Conservation (phyloP, 148 eudicot genomes). For the Silene uniflora region DNA sequence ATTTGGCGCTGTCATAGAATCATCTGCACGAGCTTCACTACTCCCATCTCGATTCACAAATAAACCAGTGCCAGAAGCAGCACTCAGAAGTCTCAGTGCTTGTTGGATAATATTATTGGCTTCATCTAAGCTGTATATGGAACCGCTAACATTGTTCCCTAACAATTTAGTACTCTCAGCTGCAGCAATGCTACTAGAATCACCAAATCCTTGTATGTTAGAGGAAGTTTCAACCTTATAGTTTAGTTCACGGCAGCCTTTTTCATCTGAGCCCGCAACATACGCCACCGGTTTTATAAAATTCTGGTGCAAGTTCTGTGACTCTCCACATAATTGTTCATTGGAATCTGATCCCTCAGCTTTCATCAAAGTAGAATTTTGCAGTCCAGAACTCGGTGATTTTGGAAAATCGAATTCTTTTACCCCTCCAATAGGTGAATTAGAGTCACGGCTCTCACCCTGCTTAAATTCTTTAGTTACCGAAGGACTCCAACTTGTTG, state of each 20-base stretch:
- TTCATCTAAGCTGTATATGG: constrained; percentile 17
- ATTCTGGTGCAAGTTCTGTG: constrained; percentile 17
- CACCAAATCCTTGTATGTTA: constrained; percentile 13
- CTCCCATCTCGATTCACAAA: constrained; percentile 22
- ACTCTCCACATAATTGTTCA: constrained; percentile 15
- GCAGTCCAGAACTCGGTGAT: constrained; percentile 7
- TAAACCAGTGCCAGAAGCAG: constrained; percentile 28
- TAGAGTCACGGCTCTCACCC: constrained; percentile 7
- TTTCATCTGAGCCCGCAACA: constrained; percentile 25
- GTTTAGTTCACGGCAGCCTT: constrained; percentile 18
- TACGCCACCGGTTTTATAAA: constrained; percentile 6
- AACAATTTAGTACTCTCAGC: constrained; percentile 13
- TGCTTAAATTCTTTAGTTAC: constrained; percentile 3
- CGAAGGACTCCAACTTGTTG: constrained; percentile 21
- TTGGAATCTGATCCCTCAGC: constrained; percentile 15
- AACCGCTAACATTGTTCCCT: constrained; percentile 23
- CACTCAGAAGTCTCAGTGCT: constrained; percentile 27
- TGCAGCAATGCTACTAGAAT: constrained; percentile 18
- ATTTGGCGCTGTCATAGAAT: constrained; percentile 17
- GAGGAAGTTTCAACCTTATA: constrained; percentile 16
- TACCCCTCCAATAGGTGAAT: constrained; percentile 15
- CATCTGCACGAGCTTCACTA: constrained; percentile 26
- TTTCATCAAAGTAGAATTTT: constrained; percentile 7
- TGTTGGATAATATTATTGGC: constrained; percentile 27
- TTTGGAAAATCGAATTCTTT: constrained; percentile 11